Base-by-base conservation (phyloP, 1,284 basidiomycete species). In the Ustilago tritici region DNA sequence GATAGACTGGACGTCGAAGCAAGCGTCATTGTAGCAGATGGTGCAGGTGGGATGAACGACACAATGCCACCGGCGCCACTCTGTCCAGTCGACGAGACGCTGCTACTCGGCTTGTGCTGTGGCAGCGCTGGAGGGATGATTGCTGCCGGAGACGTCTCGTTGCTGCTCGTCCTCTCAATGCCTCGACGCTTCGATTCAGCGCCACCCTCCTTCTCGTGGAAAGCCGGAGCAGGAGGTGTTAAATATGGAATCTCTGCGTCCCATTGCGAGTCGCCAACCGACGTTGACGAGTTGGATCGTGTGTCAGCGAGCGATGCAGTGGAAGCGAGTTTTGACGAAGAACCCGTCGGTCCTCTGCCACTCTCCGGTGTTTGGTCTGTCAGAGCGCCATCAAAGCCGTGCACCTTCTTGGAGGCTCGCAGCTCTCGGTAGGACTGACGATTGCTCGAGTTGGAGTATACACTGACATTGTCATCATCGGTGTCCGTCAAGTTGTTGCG, bases 31-130 rank as follows among this genome's bases (percentile, higher is more conserved):
- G 76, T 78, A 3, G 72, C 62, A 35, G 69, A 56, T 1, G 76
- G 68, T 1, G 76, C 76, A 1, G 76, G 65, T 6, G 76, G 76
- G 17, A 78, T 76, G 56, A 78, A 78, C 14, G 72, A 72, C 0
- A 78, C 55, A 2, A 70, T 65, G 38, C 69, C 71, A 2, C 70
- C 71, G 41, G 66, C 71, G 28, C 61, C 50, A 56, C 59, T 56
- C 50, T 65, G 56, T 8, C 62, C 75, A 17, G 52, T 66, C 41
- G 76, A 70, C 4, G 67, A 60, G 46, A 73, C 63, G 61, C 75
- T 77, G 64, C 66, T 77, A 53, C 61, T 70, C 8, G 62, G 56
- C 49, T 73, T 73, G 3, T 67, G 41, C 23, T 60, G 59, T 23
- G 69, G 69, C 36, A 71, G 35, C 9, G 59, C 52, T 35, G 65